A percentile compares a stretch with the other conserved stretches of the same genome.
Evolutionary conservation across 2,329 filamentous ascomycete genomes (phyloP).

Genomic region (Fusarium udum): DNA sequence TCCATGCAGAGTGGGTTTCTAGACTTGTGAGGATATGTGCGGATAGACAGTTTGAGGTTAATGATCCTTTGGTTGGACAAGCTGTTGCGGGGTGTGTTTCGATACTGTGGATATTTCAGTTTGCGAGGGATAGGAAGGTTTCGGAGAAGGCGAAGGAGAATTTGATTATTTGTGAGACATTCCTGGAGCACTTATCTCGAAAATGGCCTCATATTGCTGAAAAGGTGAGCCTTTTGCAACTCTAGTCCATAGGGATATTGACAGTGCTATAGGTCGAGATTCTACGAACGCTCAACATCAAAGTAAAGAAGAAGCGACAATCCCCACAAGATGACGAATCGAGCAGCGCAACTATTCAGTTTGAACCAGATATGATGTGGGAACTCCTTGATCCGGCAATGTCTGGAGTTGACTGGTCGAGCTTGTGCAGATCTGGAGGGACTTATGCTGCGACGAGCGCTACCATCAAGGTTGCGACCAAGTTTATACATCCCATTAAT

Average conservation of each 20-base stretch:
- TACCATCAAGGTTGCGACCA: conserved; percentile 37
- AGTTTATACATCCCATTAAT: conserved; percentile 35
- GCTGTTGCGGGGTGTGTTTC: conserved; percentile 34
- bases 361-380: conserved; percentile 39
- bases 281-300: conserved; percentile 23
- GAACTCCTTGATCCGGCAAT: conserved; percentile 31
- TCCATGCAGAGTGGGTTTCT: conserved; percentile 37
- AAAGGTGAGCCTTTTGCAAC: conserved; percentile 8
- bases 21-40: conserved; percentile 37
- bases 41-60: conserved; percentile 29
- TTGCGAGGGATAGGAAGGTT: conserved; percentile 32
- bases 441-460: conserved; percentile 13
- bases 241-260: fast-evolving
- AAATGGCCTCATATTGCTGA: conserved; percentile 36
- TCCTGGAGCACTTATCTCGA: conserved; percentile 9
- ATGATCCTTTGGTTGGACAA: conserved; percentile 36
- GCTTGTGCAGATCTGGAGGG: not conserved
- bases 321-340: not conserved
- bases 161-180: conserved; percentile 11
- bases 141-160: conserved; percentile 35
- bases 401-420: not conserved
- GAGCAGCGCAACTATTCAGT: conserved; percentile 15
- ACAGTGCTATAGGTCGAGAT: conserved; percentile 7
- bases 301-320: conserved; percentile 11
- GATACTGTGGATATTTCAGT: conserved; percentile 40